Conservation (phyloP, 305 asterid species). For the Fraxinus xanthoxyloides region DNA sequence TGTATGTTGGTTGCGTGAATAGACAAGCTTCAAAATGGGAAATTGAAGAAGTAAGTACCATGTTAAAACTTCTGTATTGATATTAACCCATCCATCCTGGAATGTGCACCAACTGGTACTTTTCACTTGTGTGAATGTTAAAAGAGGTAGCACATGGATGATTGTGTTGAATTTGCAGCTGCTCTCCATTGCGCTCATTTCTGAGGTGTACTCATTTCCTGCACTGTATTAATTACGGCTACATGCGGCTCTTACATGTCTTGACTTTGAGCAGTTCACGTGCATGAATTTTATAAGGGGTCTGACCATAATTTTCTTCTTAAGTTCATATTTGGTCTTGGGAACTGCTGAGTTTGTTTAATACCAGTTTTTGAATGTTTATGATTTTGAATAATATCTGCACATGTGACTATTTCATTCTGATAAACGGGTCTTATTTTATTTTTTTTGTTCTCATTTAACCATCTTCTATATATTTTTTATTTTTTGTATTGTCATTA, state of each 20-base stretch:
- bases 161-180: constrained; percentile 9
- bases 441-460: background rate
- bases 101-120: background rate
- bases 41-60: constrained; percentile 65
- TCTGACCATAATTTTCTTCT: background rate
- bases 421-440: background rate
- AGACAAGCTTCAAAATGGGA: constrained; percentile 65
- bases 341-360: background rate
- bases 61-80: constrained; percentile 4
- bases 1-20: constrained; percentile 76
- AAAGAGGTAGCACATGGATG: constrained; percentile 8
- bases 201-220: background rate
- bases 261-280: constrained; percentile 11
- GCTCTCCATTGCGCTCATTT: background rate
- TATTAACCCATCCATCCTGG: constrained; percentile 6
- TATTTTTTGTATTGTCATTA: background rate
- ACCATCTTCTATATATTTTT: background rate
- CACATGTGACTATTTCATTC: background rate
- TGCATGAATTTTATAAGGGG: background rate
- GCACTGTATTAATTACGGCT: background rate
- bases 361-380: background rate
- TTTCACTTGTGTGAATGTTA: background rate
- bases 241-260: constrained; percentile 4
- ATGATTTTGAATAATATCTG: background rate
- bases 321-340: background rate